Evolutionary conservation across 331 rosid species (phyloP).

Genomic region (Dryas integrifolia): DNA sequence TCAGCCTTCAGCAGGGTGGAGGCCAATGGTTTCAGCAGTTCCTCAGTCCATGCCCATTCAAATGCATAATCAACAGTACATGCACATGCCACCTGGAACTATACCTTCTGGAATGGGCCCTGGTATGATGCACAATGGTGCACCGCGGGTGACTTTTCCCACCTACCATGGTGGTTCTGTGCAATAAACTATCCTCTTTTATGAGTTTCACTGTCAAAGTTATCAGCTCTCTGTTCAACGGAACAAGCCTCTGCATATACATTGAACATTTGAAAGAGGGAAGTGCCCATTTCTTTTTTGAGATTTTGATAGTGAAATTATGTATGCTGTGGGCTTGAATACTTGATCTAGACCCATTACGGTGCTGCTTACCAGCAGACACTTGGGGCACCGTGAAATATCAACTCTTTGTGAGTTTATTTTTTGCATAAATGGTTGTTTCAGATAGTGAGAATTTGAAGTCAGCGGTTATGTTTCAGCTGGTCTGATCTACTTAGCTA

Average conservation of each 20-base stretch:
- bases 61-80: slow-evolving; percentile 58
- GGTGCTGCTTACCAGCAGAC: background rate
- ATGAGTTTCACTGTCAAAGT: background rate
- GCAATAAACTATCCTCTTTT: slow-evolving; percentile 37
- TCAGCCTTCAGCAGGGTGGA: slow-evolving; percentile 74
- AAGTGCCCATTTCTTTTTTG: background rate
- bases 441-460: no score
- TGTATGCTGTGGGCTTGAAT: slow-evolving; percentile 23
- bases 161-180: slow-evolving; percentile 49
- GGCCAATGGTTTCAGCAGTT: slow-evolving; percentile 41
- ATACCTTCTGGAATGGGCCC: slow-evolving; percentile 43
- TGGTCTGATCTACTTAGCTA: no score
- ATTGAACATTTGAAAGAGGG: background rate
- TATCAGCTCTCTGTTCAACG: background rate
- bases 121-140: slow-evolving; percentile 58
- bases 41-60: slow-evolving; percentile 59
- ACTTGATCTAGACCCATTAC: background rate
- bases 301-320: slow-evolving; percentile 36
- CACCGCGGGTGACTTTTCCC: slow-evolving; percentile 44
- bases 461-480: no score
- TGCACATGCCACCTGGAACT: slow-evolving; percentile 51
- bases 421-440: no score
- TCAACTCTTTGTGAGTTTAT: background rate
- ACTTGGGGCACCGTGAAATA: background rate
- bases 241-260: slow-evolving; percentile 2